These are phyloP conservation scores for Zymoseptoria crescenta DNA, from an alignment of 2,329 filamentous ascomycete genomes.

Conservation along the genomic window DNA sequence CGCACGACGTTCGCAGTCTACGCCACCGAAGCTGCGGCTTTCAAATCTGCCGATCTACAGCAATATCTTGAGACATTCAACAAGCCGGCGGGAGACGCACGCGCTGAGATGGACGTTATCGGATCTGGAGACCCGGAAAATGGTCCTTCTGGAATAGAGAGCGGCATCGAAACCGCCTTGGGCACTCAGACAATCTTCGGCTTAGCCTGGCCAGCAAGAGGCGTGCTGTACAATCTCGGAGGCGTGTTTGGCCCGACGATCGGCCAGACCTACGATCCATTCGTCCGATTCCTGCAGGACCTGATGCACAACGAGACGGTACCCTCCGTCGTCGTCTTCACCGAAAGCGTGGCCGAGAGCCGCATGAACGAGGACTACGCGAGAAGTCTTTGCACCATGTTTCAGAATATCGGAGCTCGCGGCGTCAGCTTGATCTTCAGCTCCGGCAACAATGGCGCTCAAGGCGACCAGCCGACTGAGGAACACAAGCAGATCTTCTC, in stretches of 20 bases:
- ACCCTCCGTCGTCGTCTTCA: constrained; percentile 18
- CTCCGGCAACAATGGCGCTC: constrained; percentile 50
- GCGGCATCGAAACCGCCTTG: constrained; percentile 19
- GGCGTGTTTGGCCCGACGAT: constrained; percentile 19
- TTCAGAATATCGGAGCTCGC: constrained; percentile 56
- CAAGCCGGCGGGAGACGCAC: constrained; percentile 14
- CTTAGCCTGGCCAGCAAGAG: constrained; percentile 16
- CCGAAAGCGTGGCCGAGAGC: constrained; percentile 17
- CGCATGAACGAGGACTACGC: constrained; percentile 42
- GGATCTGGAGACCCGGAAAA: constrained; percentile 14
- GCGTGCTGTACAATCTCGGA: constrained; percentile 20
- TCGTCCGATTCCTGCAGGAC: constrained; percentile 20
- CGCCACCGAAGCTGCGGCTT: constrained; percentile 20
- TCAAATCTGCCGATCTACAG: constrained; percentile 13
- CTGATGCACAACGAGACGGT: constrained; percentile 19
- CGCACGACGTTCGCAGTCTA: constrained; percentile 21
- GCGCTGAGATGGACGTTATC: constrained; percentile 10
- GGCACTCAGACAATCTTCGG: constrained; percentile 17
- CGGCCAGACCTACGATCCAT: constrained; percentile 17
- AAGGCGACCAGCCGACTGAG: constrained; percentile 22
- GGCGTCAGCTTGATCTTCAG: constrained; percentile 56
- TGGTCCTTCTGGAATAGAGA: constrained; percentile 9
- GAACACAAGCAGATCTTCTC: constrained; percentile 38
- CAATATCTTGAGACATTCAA: constrained; percentile 17
- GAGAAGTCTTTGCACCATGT: constrained; percentile 53